Percentiles rank a stretch among this genome's conserved stretches.
These are phyloP conservation scores for Neofusicoccum kwambonambiense DNA, from an alignment of 2,329 filamentous ascomycete genomes.

Conservation along the genomic window DNA sequence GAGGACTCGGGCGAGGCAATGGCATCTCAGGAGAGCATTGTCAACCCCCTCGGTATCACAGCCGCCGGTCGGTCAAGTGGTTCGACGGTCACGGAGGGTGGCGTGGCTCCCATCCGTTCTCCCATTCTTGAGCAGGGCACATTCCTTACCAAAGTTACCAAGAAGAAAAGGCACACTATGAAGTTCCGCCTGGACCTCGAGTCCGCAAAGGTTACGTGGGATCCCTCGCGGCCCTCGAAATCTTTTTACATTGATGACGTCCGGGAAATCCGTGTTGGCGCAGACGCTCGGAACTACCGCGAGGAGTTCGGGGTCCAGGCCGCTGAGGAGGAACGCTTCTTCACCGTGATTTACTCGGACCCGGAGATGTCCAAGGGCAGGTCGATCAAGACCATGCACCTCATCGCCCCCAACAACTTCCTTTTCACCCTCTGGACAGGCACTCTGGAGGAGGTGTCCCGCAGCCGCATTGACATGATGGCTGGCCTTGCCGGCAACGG, in stretches of 20 bases:
- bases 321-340: slow-evolving; percentile 70
- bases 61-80: slow-evolving; percentile 24
- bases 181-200: slow-evolving; percentile 78
- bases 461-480: slow-evolving; percentile 87
- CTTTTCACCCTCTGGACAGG: slow-evolving; percentile 77
- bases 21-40: slow-evolving; percentile 29
- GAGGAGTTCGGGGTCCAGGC: slow-evolving; percentile 74
- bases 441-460: slow-evolving; percentile 79
- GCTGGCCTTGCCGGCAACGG: slow-evolving; percentile 73
- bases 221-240: slow-evolving; percentile 74
- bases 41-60: slow-evolving; percentile 43
- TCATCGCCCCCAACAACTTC: slow-evolving; percentile 73
- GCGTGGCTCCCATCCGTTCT: slow-evolving; percentile 71
- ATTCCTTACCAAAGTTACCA: slow-evolving; percentile 76
- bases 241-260: slow-evolving; percentile 94
- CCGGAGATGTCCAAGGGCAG: slow-evolving; percentile 73
- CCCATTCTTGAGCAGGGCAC: slow-evolving; percentile 76
- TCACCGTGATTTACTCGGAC: slow-evolving; percentile 84
- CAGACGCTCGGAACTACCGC: slow-evolving; percentile 83
- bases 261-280: slow-evolving; percentile 79
- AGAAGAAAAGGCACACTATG: slow-evolving; percentile 76
- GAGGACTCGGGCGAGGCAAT: slow-evolving; percentile 42
- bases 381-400: slow-evolving; percentile 75
- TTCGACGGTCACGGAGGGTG: slow-evolving; percentile 37
- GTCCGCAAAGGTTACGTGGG: slow-evolving; percentile 85